phyloP scores from a whole-genome alignment of 164 flowering plant genomes.

The Houttuynia cordata region DNA sequence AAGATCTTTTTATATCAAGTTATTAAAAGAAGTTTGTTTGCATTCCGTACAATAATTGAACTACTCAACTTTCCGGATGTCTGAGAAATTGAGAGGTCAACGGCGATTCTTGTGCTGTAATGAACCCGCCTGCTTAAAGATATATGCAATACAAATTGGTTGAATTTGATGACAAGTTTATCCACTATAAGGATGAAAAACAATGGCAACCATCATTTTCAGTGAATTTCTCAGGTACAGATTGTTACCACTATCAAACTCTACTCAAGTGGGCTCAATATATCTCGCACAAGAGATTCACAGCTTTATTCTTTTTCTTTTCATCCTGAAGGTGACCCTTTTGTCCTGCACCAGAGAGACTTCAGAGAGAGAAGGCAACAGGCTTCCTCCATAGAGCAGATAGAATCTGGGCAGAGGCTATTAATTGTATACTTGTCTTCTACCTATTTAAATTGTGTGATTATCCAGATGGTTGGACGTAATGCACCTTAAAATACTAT shows the following conservation, averaged over 20 bases:
- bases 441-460: no score
- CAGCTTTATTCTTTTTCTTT: conserved; percentile 4
- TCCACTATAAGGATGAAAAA: background rate
- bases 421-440: no score
- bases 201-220: conserved; percentile 7
- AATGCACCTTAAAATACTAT: no score
- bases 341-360: conserved; percentile 6
- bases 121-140: background rate
- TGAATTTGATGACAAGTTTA: background rate
- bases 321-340: conserved; percentile 9
- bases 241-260: background rate
- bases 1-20: no score
- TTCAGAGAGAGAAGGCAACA: background rate
- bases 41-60: no score
- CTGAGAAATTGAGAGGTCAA: background rate
- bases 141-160: background rate
- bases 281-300: conserved; percentile 7
- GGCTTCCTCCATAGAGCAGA: background rate
- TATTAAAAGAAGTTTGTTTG: no score
- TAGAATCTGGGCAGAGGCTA: background rate
- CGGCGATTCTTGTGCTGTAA: background rate
- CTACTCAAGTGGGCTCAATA: conserved; percentile 9
- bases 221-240: background rate
- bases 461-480: background rate
- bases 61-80: no score